Conservation (phyloP, 345 rosid species). For the Eutrema japonicum region DNA sequence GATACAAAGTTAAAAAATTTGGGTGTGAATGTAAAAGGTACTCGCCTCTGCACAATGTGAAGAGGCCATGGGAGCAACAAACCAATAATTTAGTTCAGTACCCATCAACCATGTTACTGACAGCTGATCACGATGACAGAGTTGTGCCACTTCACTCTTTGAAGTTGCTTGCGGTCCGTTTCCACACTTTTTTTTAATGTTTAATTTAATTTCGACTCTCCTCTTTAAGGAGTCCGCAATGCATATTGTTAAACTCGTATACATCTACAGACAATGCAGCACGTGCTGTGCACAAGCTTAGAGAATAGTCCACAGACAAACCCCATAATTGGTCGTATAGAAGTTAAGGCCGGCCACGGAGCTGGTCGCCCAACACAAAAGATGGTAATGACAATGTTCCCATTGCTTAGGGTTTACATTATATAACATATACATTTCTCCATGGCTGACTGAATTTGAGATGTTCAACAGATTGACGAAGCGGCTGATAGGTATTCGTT, state of each 20-base stretch:
- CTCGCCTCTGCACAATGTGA: constrained; percentile 91
- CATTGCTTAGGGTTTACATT: not conserved
- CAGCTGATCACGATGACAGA: constrained; percentile 96
- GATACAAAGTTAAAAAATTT: not conserved
- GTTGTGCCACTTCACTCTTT: constrained; percentile 88
- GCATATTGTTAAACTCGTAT: constrained; percentile 3
- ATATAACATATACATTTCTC: not conserved
- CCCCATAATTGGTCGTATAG: constrained; percentile 85
- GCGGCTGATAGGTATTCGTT: constrained; percentile 81
- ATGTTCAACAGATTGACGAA: constrained; percentile 69
- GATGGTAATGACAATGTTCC: constrained; percentile 49
- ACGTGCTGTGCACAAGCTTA: constrained; percentile 73
- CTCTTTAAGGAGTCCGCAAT: not conserved
- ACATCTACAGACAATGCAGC: constrained; percentile 72
- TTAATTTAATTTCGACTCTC: not conserved
- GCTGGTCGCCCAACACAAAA: constrained; percentile 91
- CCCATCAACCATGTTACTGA: constrained; percentile 89
- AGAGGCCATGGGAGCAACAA: constrained; percentile 83
- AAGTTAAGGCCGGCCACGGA: constrained; percentile 92
- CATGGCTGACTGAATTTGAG: constrained; percentile 4
- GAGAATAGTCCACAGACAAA: constrained; percentile 86
- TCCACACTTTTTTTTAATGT: not conserved
- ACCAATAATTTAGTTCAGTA: constrained; percentile 54
- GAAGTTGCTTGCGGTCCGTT: constrained; percentile 83
- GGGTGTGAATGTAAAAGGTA: constrained; percentile 56